phyloP scores from a whole-genome alignment of 345 rosid species.

The Eucalyptus melliodora region DNA sequence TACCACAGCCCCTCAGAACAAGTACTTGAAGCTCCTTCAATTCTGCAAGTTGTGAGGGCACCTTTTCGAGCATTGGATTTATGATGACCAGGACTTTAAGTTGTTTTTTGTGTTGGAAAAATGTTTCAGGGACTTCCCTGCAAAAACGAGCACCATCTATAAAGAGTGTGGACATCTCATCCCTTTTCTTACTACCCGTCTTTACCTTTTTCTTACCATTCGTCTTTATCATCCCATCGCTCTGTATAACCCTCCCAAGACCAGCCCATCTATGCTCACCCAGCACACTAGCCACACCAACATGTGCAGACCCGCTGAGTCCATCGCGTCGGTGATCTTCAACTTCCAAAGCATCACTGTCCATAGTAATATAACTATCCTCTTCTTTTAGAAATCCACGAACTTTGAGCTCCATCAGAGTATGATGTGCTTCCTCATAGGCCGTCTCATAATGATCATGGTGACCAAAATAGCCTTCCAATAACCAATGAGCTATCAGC shows the following conservation, averaged over 20 bases:
- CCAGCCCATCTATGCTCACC: not conserved
- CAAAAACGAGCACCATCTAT: not conserved
- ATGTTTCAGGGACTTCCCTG: not conserved
- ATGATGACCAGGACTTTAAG: not conserved
- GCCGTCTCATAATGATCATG: conserved; percentile 19
- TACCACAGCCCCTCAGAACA: not conserved
- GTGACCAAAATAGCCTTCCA: conserved; percentile 50
- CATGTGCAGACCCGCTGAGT: not conserved
- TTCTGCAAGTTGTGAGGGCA: not conserved
- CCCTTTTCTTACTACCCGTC: conserved; percentile 3
- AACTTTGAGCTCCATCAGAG: conserved; percentile 41
- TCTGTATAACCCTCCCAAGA: conserved; percentile 18
- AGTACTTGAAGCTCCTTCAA: not conserved
- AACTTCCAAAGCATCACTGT: conserved; percentile 3
- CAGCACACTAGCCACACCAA: conserved; percentile 18
- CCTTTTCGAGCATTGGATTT: not conserved
- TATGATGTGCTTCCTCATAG: conserved; percentile 25
- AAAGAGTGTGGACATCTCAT: not conserved
- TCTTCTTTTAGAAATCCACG: conserved; percentile 35
- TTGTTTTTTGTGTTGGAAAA: too few relatives aligned
- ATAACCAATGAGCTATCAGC: conserved; percentile 47
- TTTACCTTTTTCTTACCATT: conserved; percentile 1
- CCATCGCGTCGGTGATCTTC: conserved; percentile 15
- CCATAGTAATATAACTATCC: conserved; percentile 26
- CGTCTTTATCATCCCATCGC: conserved; percentile 43